A percentile compares a stretch with the other conserved stretches of the same genome.
Conservation (phyloP, 2,329 filamentous ascomycete species). For the Verticillium nonalfalfae region DNA sequence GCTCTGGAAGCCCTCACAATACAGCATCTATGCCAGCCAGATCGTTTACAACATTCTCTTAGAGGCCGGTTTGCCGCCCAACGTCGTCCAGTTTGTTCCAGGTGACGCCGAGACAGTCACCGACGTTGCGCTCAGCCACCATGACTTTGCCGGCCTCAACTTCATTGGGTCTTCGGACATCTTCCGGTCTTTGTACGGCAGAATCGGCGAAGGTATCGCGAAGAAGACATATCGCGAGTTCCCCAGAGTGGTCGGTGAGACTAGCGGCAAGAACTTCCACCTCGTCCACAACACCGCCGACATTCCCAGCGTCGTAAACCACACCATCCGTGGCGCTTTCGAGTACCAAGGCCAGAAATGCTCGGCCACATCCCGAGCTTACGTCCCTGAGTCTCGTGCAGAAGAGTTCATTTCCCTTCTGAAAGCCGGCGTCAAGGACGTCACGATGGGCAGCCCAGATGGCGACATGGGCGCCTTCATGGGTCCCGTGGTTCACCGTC, state of each 20-base stretch:
- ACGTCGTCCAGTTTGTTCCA: conserved; percentile 30
- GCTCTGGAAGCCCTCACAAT: conserved; percentile 31
- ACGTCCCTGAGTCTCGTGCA: conserved; percentile 42
- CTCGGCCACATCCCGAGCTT: conserved; percentile 44
- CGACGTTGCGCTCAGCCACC: conserved; percentile 21
- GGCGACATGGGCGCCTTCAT: conserved; percentile 31
- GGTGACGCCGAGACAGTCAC: conserved; percentile 29
- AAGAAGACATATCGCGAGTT: conserved; percentile 24
- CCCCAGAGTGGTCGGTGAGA: conserved; percentile 43
- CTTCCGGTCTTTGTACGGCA: conserved; percentile 24
- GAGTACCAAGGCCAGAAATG: conserved; percentile 48
- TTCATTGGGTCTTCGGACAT: conserved; percentile 32
- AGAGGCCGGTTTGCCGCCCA: conserved; percentile 29
- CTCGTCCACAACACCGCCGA: conserved; percentile 40
- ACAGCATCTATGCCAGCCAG: conserved; percentile 23
- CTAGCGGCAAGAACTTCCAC: conserved; percentile 47
- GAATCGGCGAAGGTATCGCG: conserved; percentile 18
- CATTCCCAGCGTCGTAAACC: conserved; percentile 34
- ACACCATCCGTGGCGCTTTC: conserved; percentile 41
- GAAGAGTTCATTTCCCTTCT: conserved; percentile 20
- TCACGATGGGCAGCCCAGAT: conserved; percentile 20
- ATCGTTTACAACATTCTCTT: conserved; percentile 30
- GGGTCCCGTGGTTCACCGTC: conserved; percentile 41
- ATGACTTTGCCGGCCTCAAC: conserved; percentile 27
- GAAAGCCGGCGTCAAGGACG: conserved; percentile 15